Evolutionary conservation across 108 stramenopile species (phyloP), one percentile per base, ranked within the genome.

Genomic region (Skeletonema marinoi): DNA sequence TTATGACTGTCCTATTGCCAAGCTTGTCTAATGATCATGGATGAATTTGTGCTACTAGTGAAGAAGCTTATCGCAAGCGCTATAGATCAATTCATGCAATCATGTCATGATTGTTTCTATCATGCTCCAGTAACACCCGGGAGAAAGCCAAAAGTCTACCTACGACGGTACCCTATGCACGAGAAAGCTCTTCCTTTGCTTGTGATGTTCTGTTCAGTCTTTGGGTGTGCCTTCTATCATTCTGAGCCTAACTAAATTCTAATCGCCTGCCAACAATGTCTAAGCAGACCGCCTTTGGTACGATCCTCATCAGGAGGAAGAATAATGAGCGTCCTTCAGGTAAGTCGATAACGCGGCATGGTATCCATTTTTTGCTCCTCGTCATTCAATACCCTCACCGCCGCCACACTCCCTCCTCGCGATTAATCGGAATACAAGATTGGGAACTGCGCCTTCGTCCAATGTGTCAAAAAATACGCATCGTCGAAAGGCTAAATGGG

Each of bases 401-500:
- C 25, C 39, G 4, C 30, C 6, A 0, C 25, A 25, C 19, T 29
- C 11, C 65, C 65, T 46, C 30, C 14, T 32, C 30, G 1, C 7
- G 29, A 39, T 17, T 11, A 58, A 35, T 38, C 66, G 12, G 12
- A 14, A 11, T 13, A 25, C 39, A 17, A 87, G 86, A 87, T 14
- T 65, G 77, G 54, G 88, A 89, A 51, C 39, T 80, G 8, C 64
- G 63, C 46, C 48, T 89, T 3, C 86, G 86, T 38, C 71, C 78
- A 0, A 60, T 84, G 36, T 77, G 75, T 71, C 76, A 70, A 38
- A 85, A 80, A 71, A 67, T 86, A 46, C 86, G 86, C 56, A 78
- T 89, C 33, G 85, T 89, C 48, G 86, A 83, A 66, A 76, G 77
- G 42, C 74, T 89, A 1, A 51, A 70, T 14, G 86, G 86, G 0